These are phyloP conservation scores for Rhododendron molle DNA, from an alignment of 148 eudicot species.

Conservation along the genomic window DNA sequence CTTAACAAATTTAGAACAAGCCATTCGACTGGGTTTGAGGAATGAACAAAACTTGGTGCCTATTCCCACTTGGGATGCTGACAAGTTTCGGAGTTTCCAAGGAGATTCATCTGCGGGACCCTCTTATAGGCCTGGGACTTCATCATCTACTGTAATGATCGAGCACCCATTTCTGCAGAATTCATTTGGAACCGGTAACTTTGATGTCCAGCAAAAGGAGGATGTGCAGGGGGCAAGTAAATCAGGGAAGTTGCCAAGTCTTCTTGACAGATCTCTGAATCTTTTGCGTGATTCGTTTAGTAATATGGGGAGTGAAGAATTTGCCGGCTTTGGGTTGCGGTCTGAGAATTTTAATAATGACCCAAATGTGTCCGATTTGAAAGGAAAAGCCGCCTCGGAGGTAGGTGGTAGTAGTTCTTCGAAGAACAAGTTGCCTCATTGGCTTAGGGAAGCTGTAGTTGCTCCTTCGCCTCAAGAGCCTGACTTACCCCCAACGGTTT, in stretches of 20 bases:
- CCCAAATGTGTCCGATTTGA: constrained; percentile 19
- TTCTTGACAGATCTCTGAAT: constrained; percentile 34
- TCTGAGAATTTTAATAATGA: constrained; percentile 22
- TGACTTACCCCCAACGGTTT: constrained; percentile 70
- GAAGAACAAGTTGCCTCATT: constrained; percentile 78
- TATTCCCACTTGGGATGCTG: constrained; percentile 40
- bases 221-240: constrained; percentile 24
- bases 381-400: constrained; percentile 33
- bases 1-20: constrained; percentile 34
- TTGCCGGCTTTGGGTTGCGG: constrained; percentile 22
- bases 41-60: constrained; percentile 30
- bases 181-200: constrained; percentile 38
- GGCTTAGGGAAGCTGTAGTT: constrained; percentile 93
- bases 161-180: constrained; percentile 45
- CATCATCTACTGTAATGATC: constrained; percentile 28
- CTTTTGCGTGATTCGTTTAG: constrained; percentile 22
- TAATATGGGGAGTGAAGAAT: constrained; percentile 25
- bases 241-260: constrained; percentile 31
- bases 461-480: constrained; percentile 45
- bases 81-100: constrained; percentile 33
- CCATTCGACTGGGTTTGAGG: constrained; percentile 31
- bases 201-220: constrained; percentile 29
- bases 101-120: constrained; percentile 43
- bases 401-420: constrained; percentile 37
- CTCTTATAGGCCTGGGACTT: constrained; percentile 40